Base-by-base conservation (phyloP, 306 rosid species). In the Castanopsis chinensis region DNA sequence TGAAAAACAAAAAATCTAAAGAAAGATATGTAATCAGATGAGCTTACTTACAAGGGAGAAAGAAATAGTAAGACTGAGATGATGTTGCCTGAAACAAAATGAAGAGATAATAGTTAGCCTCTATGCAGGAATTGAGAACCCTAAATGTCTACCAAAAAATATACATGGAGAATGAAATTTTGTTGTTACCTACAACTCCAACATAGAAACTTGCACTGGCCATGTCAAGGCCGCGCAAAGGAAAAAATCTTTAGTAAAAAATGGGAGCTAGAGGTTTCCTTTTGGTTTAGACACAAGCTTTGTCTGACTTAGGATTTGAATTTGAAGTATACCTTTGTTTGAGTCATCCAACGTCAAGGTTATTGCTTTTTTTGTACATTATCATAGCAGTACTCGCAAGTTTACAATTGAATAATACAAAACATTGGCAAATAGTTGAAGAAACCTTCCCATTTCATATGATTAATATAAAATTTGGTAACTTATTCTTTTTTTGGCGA, bases 11-110 rank as follows among this genome's bases (percentile, higher is more conserved):
- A 49, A 49, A 49, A 49, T 49, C 57, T 72, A 45, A 58, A 52
- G 1, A 72, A 17, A 18, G 9, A 6, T 4, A 56, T 2, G 51
- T 27, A 15, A 65, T 17, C 15, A 21, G 6, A 67, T 23, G 6
- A n/a, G 51, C 27, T 3, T 57, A 49, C 83, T 70, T 79, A 83
- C 86, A 69, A 79, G 6, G 86, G 86, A 69, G 86, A 63, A 65
- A 84, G 84, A 53, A 80, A 79, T 81, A 76, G 64, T 6, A 84
- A 71, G 68, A 84, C 78, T 72, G 87, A 84, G 64, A 76, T 76
- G 70, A 80, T 70, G 79, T 79, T 83, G 70, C 86, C 86, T 83
- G 83, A 72, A 79, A 58, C 58, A 20, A 37, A 56, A 2, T 32
- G 33, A 25, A 10, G 14, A 35, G 27, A 28, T n/a, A 41, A 8